A percentile compares a stretch with the other conserved stretches of the same genome.
phyloP scores from a whole-genome alignment of 768 basidiomycete genomes.

The Termitomyces sp. region DNA sequence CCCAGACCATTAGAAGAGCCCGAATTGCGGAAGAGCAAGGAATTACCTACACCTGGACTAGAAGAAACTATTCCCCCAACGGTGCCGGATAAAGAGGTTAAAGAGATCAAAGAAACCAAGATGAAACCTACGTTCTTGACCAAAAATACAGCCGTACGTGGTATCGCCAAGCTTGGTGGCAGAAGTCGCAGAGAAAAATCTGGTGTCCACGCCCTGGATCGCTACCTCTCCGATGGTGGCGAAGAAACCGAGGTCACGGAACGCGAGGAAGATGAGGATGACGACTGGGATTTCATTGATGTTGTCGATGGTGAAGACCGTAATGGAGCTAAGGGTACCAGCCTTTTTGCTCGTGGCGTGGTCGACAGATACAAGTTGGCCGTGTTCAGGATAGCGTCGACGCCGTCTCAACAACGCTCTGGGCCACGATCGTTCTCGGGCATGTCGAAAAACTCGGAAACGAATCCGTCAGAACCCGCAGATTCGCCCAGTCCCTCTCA shows the following conservation, averaged over 20 bases:
- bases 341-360: constrained; percentile 86
- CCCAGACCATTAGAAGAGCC: constrained; percentile 8
- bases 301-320: constrained; percentile 75
- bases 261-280: constrained; percentile 62
- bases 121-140: constrained; percentile 18
- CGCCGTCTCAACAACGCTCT: constrained; percentile 42
- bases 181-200: constrained; percentile 72
- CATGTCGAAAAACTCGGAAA: constrained; percentile 49
- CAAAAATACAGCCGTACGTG: constrained; percentile 15
- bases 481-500: constrained; percentile 47
- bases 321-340: constrained; percentile 74
- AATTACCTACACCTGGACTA: constrained; percentile 16
- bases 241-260: constrained; percentile 42
- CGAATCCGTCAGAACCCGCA: constrained; percentile 27
- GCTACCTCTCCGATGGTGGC: constrained; percentile 52
- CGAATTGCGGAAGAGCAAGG: constrained; percentile 23
- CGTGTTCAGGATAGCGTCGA: constrained; percentile 81
- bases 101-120: constrained; percentile 8
- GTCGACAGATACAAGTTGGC: constrained; percentile 83
- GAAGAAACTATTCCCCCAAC: constrained; percentile 21
- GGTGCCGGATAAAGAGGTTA: constrained; percentile 24
- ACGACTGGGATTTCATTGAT: constrained; percentile 91
- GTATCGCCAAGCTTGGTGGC: constrained; percentile 18
- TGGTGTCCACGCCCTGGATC: constrained; percentile 75
- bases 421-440: constrained; percentile 49